Conservation (phyloP, 306 rosid species). For the Lathyrus tuberosus region DNA sequence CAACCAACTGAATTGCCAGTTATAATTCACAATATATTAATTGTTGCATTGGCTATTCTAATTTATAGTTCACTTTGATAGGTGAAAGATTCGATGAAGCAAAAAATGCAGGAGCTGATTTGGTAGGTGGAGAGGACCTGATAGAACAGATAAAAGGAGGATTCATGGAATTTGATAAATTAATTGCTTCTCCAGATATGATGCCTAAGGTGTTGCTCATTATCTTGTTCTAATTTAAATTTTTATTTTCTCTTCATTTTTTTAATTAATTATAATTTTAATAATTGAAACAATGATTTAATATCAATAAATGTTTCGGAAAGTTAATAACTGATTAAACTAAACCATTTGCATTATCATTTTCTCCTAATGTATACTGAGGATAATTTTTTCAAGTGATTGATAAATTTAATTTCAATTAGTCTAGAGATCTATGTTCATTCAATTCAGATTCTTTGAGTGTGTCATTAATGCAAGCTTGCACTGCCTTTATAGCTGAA, state of each 20-base stretch:
- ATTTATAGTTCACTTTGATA: conserved; percentile 39
- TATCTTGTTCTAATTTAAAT: conserved; percentile 35
- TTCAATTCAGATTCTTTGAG: conserved; percentile 2
- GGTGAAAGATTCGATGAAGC: conserved; percentile 98
- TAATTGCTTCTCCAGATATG: conserved; percentile 99
- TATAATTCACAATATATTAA: conserved; percentile 21
- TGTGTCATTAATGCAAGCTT: conserved; percentile 23
- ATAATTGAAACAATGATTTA: neutral
- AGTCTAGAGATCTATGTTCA: neutral
- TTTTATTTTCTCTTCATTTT: neutral
- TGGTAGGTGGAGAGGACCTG: conserved; percentile 99
- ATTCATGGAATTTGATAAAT: conserved; percentile 97
- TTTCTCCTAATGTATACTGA: conserved; percentile 23
- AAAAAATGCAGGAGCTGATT: conserved; percentile 94
- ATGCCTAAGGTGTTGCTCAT: conserved; percentile 89
- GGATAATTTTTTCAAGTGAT: neutral
- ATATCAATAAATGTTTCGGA: neutral
- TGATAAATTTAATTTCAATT: conserved; percentile 4
- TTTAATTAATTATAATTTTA: neutral
- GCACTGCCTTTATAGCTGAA: neutral
- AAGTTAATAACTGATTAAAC: conserved; percentile 11
- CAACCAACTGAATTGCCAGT: neutral
- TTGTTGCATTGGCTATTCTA: conserved; percentile 35
- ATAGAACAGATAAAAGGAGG: conserved; percentile 97
- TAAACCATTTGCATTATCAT: conserved; percentile 7